Evolutionary conservation across 768 basidiomycete species (phyloP).

Genomic region (Boletus huronensis): DNA sequence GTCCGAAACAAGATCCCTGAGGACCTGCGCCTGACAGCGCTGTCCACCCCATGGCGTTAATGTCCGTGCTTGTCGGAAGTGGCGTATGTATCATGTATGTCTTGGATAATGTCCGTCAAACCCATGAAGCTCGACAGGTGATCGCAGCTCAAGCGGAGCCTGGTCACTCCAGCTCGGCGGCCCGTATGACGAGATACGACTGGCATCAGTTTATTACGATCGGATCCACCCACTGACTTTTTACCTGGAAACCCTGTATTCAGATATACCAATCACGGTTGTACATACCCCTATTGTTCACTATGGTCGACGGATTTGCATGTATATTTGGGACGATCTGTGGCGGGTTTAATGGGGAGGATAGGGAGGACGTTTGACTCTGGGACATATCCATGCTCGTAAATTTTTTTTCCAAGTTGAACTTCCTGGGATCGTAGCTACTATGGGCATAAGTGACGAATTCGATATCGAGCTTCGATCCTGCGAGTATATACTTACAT

Average conservation of each 20-base stretch:
- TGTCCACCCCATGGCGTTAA: neutral
- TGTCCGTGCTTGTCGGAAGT: slow-evolving; percentile 3
- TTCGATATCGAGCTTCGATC: neutral
- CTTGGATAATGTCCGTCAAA: slow-evolving; percentile 12
- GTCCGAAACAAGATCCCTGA: slow-evolving; percentile 4
- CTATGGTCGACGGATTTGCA: neutral
- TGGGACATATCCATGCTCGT: neutral
- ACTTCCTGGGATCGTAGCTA: neutral
- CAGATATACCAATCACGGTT: slow-evolving; percentile 14
- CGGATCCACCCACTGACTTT: neutral
- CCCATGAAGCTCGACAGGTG: neutral
- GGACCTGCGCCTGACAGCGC: neutral
- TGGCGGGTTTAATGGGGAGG: neutral
- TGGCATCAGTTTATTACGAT: neutral
- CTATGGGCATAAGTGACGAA: neutral
- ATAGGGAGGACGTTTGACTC: neutral
- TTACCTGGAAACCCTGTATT: neutral
- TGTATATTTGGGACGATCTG: neutral
- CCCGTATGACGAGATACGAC: neutral
- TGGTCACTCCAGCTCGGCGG: neutral
- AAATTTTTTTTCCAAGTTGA: too few species aligned
- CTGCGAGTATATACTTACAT: neutral
- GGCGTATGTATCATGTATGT: neutral
- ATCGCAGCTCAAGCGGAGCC: neutral
- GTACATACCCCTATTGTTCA: slow-evolving; percentile 14